phyloP scores from a whole-genome alignment of 805 yeast species.

The Myxozyma kluyveri region DNA sequence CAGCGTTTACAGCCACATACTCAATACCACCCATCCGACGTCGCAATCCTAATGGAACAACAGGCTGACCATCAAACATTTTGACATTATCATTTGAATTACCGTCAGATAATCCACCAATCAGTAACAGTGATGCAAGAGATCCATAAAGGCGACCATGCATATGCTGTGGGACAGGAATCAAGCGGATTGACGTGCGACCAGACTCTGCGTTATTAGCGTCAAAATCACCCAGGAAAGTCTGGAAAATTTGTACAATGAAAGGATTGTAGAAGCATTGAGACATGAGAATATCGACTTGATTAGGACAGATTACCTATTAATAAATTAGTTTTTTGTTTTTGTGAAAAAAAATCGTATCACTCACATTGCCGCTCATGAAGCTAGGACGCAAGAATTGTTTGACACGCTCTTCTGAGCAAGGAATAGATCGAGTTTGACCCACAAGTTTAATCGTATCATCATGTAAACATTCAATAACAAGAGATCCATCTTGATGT shows the following conservation, averaged over 20 bases:
- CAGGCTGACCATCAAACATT: slow-evolving; percentile 3
- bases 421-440: slow-evolving; percentile 11
- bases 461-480: slow-evolving; percentile 14
- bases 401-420: slow-evolving; percentile 10
- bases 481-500: slow-evolving; percentile 4
- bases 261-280: slow-evolving; percentile 19
- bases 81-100: not conserved
- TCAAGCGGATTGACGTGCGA: not conserved
- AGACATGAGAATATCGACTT: slow-evolving; percentile 15
- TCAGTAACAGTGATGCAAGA: slow-evolving; percentile 6
- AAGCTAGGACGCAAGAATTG: slow-evolving; percentile 20
- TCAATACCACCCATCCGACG: not conserved
- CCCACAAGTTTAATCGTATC: slow-evolving; percentile 18
- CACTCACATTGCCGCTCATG: slow-evolving; percentile 16
- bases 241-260: slow-evolving; percentile 13
- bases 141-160: slow-evolving; percentile 7
- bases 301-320: slow-evolving; percentile 11
- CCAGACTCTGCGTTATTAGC: not conserved
- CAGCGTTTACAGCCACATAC: slow-evolving; percentile 13
- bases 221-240: slow-evolving; percentile 1
- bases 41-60: slow-evolving; percentile 14
- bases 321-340: no score
- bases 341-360: not conserved
- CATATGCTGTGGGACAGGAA: slow-evolving; percentile 6
- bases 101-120: not conserved